A percentile compares a stretch with the other conserved stretches of the same genome.
phyloP scores from a whole-genome alignment of 208 protist genomes.

The Crithidia brevicula region DNA sequence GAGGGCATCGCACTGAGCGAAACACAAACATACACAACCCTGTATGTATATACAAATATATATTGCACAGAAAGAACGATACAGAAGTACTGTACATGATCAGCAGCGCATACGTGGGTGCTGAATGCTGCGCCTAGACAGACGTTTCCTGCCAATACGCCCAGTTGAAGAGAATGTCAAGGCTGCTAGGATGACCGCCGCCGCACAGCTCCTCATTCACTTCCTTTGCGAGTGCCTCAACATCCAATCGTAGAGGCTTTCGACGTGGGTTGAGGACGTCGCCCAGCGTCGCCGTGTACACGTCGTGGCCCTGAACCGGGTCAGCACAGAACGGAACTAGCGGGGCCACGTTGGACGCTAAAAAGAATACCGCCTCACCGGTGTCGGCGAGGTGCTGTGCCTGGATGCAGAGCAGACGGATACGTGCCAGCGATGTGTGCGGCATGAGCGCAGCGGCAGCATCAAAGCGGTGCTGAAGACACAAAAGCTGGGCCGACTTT shows the following conservation, averaged over 20 bases:
- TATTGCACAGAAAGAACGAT: background rate
- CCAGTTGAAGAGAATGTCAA: slow-evolving; percentile 76
- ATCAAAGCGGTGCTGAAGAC: slow-evolving; percentile 47
- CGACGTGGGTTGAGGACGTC: slow-evolving; percentile 28
- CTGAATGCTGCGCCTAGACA: background rate
- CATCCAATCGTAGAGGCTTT: slow-evolving; percentile 6
- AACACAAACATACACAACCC: background rate
- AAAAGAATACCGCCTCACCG: slow-evolving; percentile 37
- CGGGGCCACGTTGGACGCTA: slow-evolving; percentile 47
- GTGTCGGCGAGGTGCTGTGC: slow-evolving; percentile 39
- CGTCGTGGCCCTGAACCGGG: slow-evolving; percentile 28
- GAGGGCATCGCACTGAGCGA: background rate
- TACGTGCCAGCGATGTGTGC: slow-evolving; percentile 39
- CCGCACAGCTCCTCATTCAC: slow-evolving; percentile 73
- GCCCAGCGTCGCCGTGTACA: slow-evolving; percentile 35
- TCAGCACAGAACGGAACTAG: slow-evolving; percentile 47
- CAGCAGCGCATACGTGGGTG: background rate
- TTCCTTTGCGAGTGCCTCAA: slow-evolving; percentile 46
- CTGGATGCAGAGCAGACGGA: slow-evolving; percentile 66
- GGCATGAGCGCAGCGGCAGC: slow-evolving; percentile 58
- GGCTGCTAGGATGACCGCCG: slow-evolving; percentile 39
- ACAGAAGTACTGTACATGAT: background rate
- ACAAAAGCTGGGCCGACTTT: slow-evolving; percentile 64
- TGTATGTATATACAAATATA: background rate
- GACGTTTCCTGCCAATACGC: slow-evolving; percentile 54